Conservation (phyloP, 495 filamentous ascomycete genomes). For the Xylaria palmicola region DNA sequence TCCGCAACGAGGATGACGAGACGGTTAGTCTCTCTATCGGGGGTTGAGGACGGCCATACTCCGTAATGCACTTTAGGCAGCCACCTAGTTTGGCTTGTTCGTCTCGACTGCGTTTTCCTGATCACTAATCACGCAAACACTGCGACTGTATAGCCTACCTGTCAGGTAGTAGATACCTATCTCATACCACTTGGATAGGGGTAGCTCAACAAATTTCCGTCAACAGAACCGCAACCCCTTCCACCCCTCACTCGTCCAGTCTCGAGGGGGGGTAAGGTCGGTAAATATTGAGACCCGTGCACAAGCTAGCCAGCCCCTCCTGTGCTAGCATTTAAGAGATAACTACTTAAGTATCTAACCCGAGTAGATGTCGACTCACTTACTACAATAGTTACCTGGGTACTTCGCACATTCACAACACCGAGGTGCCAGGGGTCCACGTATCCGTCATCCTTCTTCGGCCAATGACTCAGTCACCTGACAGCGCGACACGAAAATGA, state of each 20-base stretch:
- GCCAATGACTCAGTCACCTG: conserved; percentile 17
- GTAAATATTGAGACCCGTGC: too few species aligned
- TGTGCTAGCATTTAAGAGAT: too few species aligned
- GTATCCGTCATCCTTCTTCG: too few species aligned
- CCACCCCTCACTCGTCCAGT: neutral
- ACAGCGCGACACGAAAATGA: conserved; percentile 11
- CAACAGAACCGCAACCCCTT: neutral
- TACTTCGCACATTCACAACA: neutral
- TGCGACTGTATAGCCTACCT: neutral
- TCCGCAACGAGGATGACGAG: neutral
- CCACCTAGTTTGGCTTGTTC: neutral
- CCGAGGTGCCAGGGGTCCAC: neutral
- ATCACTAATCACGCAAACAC: conserved; percentile 7
- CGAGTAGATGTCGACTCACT: too few species aligned
- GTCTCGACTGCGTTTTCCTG: neutral
- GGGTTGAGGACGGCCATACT: neutral
- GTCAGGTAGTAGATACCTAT: too few species aligned
- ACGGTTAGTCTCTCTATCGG: too few species aligned
- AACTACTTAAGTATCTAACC: too few species aligned
- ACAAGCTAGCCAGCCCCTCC: too few species aligned
- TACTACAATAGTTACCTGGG: too few species aligned
- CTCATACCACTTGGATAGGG: too few species aligned
- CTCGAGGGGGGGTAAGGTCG: too few species aligned
- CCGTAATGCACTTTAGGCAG: neutral
- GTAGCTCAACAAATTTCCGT: neutral